phyloP scores from a whole-genome alignment of 257 asterid genomes.

The Fraxinus quadrangulata region DNA sequence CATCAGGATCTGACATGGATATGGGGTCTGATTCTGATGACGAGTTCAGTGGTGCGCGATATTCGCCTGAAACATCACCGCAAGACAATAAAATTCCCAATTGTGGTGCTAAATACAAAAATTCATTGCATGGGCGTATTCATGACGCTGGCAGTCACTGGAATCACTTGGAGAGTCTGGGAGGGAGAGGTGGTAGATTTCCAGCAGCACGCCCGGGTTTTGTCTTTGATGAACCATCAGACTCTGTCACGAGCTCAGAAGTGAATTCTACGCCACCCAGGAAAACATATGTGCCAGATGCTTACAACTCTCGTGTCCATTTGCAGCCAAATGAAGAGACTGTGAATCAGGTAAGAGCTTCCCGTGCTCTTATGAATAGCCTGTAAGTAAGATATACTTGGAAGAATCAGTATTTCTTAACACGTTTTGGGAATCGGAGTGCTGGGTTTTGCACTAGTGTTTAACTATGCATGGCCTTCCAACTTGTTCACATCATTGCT shows the following conservation, averaged over 20 bases:
- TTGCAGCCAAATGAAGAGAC: constrained; percentile 30
- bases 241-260: constrained; percentile 45
- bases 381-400: neutral
- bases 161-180: constrained; percentile 28
- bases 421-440: neutral
- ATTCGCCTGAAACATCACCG: constrained; percentile 73
- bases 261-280: constrained; percentile 34
- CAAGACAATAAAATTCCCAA: constrained; percentile 68
- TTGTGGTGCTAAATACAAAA: constrained; percentile 30
- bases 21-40: constrained; percentile 72
- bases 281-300: constrained; percentile 34
- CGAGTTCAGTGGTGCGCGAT: constrained; percentile 52
- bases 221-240: constrained; percentile 29
- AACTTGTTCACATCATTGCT: neutral
- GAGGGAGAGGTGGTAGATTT: constrained; percentile 30
- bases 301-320: constrained; percentile 29
- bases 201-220: neutral
- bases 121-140: constrained; percentile 17
- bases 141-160: constrained; percentile 20
- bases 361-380: constrained; percentile 4
- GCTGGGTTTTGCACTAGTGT: neutral
- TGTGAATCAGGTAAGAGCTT: constrained; percentile 34
- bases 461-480: neutral
- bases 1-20: constrained; percentile 70
- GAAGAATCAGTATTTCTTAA: constrained; percentile 11